These are phyloP conservation scores for Phytophthora idaei DNA, from an alignment of 352 stramenopile genomes.

Conservation along the genomic window DNA sequence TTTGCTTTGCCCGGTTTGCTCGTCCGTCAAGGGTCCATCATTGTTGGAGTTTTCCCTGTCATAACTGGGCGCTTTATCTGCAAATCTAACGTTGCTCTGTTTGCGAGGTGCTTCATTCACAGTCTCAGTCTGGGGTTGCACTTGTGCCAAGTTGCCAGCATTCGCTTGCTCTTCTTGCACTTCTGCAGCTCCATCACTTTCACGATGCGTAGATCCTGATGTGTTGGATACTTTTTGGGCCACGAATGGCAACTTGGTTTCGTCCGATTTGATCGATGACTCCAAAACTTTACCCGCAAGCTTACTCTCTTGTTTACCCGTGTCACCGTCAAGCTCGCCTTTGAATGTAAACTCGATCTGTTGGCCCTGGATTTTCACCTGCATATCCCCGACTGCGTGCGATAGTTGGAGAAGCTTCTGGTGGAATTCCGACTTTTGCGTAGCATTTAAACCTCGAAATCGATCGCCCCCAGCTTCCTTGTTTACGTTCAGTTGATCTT, in stretches of 20 bases:
- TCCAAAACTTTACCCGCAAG: neutral
- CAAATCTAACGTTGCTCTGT: constrained; percentile 23
- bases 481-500: neutral
- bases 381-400: constrained; percentile 30
- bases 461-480: neutral
- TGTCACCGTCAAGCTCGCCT: constrained; percentile 14
- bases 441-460: neutral
- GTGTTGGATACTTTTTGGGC: constrained; percentile 12
- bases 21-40: neutral
- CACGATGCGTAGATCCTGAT: neutral
- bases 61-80: neutral
- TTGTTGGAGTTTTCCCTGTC: neutral
- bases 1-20: neutral
- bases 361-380: constrained; percentile 32
- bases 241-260: constrained; percentile 6
- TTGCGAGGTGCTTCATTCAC: constrained; percentile 5
- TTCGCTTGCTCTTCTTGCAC: neutral
- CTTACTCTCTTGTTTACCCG: neutral
- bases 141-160: neutral
- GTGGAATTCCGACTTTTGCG: constrained; percentile 8
- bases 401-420: constrained; percentile 23
- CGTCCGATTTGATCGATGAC: neutral
- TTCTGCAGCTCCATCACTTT: neutral
- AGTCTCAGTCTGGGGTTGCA: neutral
- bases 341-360: constrained; percentile 34